A percentile compares a stretch with the other conserved stretches of the same genome.
These are phyloP conservation scores for Lyophyllum atratum DNA, from an alignment of 768 basidiomycete genomes.

Conservation along the genomic window DNA sequence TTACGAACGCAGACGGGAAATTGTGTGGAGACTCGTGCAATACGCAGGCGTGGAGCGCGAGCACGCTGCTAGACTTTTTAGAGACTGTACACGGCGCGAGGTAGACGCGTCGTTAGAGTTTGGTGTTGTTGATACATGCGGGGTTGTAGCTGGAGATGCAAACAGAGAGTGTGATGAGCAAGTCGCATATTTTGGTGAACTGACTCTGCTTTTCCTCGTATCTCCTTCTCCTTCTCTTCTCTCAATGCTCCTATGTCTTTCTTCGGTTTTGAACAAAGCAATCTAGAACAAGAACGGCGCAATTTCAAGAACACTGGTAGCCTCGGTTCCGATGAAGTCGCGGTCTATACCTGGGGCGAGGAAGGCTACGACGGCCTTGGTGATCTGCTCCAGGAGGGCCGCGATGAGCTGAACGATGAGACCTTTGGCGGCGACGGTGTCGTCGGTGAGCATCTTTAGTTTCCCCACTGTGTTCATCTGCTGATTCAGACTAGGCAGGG, in stretches of 20 bases:
- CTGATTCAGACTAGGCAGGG: slow-evolving; percentile 61
- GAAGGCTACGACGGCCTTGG: slow-evolving; percentile 90
- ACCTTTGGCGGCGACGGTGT: slow-evolving; percentile 79
- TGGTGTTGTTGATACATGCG: slow-evolving; percentile 5
- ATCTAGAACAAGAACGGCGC: slow-evolving; percentile 66
- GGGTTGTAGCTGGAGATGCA: slow-evolving; percentile 13
- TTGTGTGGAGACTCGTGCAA: slow-evolving; percentile 87
- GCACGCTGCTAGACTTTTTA: slow-evolving; percentile 88
- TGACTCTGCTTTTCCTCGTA: slow-evolving; percentile 7
- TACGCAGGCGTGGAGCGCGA: slow-evolving; percentile 97
- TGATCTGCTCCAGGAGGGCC: slow-evolving; percentile 83
- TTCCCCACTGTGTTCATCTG: slow-evolving; percentile 1
- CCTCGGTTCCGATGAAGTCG: slow-evolving; percentile 76
- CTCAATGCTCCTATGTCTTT: slow-evolving; percentile 68
- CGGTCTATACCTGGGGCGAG: slow-evolving; percentile 92
- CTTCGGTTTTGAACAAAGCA: slow-evolving; percentile 71
- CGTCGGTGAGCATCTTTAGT: slow-evolving; percentile 62
- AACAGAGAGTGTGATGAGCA: slow-evolving; percentile 1
- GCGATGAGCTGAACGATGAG: slow-evolving; percentile 94
- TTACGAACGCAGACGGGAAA: slow-evolving; percentile 83
- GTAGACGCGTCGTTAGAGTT: slow-evolving; percentile 3
- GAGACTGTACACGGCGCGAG: slow-evolving; percentile 59
- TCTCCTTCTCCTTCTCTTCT: slow-evolving; percentile 20
- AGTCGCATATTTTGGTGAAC: not conserved
- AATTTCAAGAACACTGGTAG: slow-evolving; percentile 48